Conservation (phyloP, 2,329 filamentous ascomycete genomes). For the Fusarium nisikadoi region DNA sequence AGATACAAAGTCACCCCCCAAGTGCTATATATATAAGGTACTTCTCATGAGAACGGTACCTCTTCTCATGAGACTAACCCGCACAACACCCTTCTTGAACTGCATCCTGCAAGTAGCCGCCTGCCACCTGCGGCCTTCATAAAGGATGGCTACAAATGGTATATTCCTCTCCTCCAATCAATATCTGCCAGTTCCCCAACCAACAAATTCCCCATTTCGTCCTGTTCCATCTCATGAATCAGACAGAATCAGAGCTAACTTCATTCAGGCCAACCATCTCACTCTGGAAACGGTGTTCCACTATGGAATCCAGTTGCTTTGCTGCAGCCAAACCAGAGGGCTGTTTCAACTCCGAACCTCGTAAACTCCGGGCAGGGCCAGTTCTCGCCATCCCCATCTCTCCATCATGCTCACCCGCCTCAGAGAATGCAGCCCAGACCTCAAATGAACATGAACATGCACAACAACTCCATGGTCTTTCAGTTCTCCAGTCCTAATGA, state of each 20-base stretch:
- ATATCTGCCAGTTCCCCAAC: background rate
- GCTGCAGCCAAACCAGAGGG: slow-evolving; percentile 52
- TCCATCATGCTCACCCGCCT: slow-evolving; percentile 34
- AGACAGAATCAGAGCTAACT: slow-evolving; percentile 23
- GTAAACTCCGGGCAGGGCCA: slow-evolving; percentile 42
- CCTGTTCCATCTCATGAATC: slow-evolving; percentile 10
- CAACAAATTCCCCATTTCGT: background rate
- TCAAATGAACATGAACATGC: slow-evolving; percentile 47
- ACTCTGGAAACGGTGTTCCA: slow-evolving; percentile 42
- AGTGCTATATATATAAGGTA: background rate
- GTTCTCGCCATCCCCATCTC: slow-evolving; percentile 32
- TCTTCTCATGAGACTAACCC: slow-evolving; percentile 30
- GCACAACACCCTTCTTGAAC: slow-evolving; percentile 35
- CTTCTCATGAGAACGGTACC: slow-evolving; percentile 40
- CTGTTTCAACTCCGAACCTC: slow-evolving; percentile 44
- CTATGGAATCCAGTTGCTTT: slow-evolving; percentile 56
- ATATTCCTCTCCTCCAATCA: slow-evolving; percentile 10
- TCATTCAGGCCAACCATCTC: slow-evolving; percentile 44
- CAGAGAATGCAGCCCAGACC: slow-evolving; percentile 38
- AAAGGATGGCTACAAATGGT: slow-evolving; percentile 50
- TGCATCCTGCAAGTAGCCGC: slow-evolving; percentile 38
- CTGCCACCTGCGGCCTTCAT: slow-evolving; percentile 34
- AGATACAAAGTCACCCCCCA: slow-evolving; percentile 1
- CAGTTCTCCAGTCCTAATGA: slow-evolving; percentile 55
- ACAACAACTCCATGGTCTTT: slow-evolving; percentile 53